Evolutionary conservation across 768 basidiomycete species (phyloP), one percentile per base, ranked within the genome.

Genomic region (Leccinellum luteum): DNA sequence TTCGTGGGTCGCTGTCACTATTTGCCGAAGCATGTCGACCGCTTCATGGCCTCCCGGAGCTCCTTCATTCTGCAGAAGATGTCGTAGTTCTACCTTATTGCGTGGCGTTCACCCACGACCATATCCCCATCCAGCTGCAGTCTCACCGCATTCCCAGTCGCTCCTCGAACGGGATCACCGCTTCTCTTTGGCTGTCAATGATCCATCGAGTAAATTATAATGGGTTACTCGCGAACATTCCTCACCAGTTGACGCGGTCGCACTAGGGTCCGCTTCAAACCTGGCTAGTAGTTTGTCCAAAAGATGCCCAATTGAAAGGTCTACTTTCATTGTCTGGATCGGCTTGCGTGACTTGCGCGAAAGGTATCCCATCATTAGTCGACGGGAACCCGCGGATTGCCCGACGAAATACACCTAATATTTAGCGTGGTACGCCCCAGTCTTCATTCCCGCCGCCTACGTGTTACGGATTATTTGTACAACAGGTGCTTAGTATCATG

Each of bases 381-480:
- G 64, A 76, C 12, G 80, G 80, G 7, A 72, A 72, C 55, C 69
- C 74, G 1, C 55, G 72, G 69, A 23, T 70, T 82, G 14, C 77
- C 80, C 0, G 28, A 43, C 8, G 56, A 60, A 0, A 76, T 81
- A 28, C 43, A 45, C 14, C 64, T 69, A 7, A 55, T 80, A n/a
- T 74, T 82, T 44, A 69, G 71, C 30, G 38, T 69, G 56, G 78
- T 77, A 60, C 34, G 69, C 62, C 15, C 2, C 21, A 47, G 4
- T 47, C 15, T 34, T 5, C 14, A 1, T 12, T 0, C 28, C 3
- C 14, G 10, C 12, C 0, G 8, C 13, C 13, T 10, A 5, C 44
- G 34, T 0, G 13, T 30, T 47, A 2, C 28, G 45, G 44, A 47
- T n/a, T 3, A 23, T 32, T 4, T 19, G 15, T 10, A 28, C n/a